phyloP scores from a whole-genome alignment of 176 grass and related monocot species.

The Cenchrus purpureus region DNA sequence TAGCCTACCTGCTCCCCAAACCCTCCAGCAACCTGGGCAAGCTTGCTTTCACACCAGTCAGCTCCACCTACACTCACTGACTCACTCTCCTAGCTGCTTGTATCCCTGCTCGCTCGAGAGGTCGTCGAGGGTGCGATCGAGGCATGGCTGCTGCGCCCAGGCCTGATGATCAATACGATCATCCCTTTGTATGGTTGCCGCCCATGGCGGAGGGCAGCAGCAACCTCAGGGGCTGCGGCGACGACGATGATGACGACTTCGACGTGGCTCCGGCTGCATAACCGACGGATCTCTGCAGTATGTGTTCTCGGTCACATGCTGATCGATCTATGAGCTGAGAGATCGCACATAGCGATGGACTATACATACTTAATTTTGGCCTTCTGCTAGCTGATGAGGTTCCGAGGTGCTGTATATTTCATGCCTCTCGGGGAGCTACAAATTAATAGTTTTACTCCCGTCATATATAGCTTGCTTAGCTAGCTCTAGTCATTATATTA shows the following conservation, averaged over 20 bases:
- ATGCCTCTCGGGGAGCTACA: not conserved
- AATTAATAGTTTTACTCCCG: not conserved
- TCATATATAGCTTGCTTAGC: not conserved
- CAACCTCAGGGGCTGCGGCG: not conserved
- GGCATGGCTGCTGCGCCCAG: constrained; percentile 6
- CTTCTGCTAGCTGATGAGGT: not conserved
- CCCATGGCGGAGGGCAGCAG: not conserved
- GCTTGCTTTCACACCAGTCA: not conserved
- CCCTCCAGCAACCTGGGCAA: not conserved
- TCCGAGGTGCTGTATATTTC: constrained; percentile 27
- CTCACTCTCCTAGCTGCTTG: not conserved
- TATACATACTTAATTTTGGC: too few relatives aligned
- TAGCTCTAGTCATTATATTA: not conserved
- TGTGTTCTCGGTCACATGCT: too few relatives aligned
- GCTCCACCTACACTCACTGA: not conserved
- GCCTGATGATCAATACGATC: not conserved
- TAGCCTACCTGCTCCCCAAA: constrained; percentile 4
- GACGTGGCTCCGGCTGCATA: constrained; percentile 56
- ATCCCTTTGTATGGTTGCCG: constrained; percentile 18
- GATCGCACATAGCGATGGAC: not conserved
- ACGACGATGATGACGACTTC: constrained; percentile 42
- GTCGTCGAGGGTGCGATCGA: not conserved
- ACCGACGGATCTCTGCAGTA: not conserved
- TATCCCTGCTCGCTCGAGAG: not conserved
- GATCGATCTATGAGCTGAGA: not conserved